Base-by-base conservation (phyloP, 352 stramenopile genomes). In the Globisporangium iwayamae region DNA sequence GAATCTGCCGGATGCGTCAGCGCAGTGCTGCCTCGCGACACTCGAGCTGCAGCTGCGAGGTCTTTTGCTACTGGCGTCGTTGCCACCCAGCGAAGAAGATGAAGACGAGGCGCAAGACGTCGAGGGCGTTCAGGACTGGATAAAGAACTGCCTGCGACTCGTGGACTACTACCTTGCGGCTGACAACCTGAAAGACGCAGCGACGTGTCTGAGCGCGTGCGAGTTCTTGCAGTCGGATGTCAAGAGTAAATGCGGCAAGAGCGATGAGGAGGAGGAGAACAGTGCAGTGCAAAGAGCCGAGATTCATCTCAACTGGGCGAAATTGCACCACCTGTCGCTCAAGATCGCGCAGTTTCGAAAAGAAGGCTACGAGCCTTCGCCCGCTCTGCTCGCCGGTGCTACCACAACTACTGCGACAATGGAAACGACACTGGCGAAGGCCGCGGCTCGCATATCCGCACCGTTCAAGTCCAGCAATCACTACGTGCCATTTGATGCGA, bases 101-200 rank as follows among this genome's bases (percentile, higher is more conserved):
- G 52, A 58, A 4, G 39, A 22, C 18, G 61, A 54, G 2, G 56
- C 62, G 3, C 53, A 36, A 3, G 11, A 46, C 6, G 69, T 78
- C 56, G 66, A 69, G 13, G 74, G 59, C 6, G 72, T 73, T 5
- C 54, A 72, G 47, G 80, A 90, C 30, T 91, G 82, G 82, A 67
- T 84, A 25, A 75, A 73, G 36, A 91, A 89, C 63, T 73, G 63
- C 0, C 46, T 89, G 25, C 73, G 75, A 16, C 70, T 91, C 14
- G 78, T 87, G 5, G 78, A 89, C 34, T 91, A 80, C 55, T 89
- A 86, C 52, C 63, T 88, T 1, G 74, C 84, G 25, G 72, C 68
- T 0, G 71, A 85, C 46, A 71, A 82, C 41, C 45, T 72, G 22
- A 68, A 57, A n/a, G 75, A 85, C 55, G 78, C 81, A 4, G 71